phyloP scores from a whole-genome alignment of 2,329 filamentous ascomycete genomes.

The Botrytis hyacinthi region DNA sequence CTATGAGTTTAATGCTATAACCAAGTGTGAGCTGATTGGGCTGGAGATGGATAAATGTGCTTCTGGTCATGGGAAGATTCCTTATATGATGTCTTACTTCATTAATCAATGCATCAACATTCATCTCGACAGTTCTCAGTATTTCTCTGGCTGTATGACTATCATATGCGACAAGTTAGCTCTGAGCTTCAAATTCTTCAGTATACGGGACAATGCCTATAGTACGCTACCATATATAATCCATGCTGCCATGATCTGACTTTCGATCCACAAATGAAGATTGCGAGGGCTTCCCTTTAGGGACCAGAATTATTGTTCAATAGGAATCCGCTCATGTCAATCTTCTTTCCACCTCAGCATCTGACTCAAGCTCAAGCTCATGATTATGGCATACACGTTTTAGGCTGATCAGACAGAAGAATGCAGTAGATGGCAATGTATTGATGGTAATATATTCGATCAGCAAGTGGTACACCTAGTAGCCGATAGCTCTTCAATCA shows the following conservation, averaged over 20 bases:
- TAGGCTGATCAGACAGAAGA: not conserved
- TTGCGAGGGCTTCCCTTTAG: not conserved
- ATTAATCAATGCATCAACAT: not conserved
- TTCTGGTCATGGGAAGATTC: not conserved
- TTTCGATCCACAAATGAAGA: not conserved
- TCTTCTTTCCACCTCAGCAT: not conserved
- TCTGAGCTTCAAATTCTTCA: not conserved
- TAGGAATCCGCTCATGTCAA: rapidly evolving
- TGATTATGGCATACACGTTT: rapidly evolving
- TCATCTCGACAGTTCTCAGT: not conserved
- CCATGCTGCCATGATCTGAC: rapidly evolving
- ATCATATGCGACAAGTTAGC: not conserved
- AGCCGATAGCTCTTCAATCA: not conserved
- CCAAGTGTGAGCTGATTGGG: not conserved
- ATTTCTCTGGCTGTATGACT: not conserved
- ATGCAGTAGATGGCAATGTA: not conserved
- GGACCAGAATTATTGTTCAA: rapidly evolving
- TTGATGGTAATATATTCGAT: not conserved
- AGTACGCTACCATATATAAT: not conserved
- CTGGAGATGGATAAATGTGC: not conserved
- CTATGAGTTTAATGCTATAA: not conserved
- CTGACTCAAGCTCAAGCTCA: not conserved
- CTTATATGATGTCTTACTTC: not conserved
- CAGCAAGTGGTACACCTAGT: not conserved
- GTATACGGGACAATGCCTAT: not conserved